Conservation (phyloP, 768 basidiomycete genomes). For the Favolaschia claudopus region DNA sequence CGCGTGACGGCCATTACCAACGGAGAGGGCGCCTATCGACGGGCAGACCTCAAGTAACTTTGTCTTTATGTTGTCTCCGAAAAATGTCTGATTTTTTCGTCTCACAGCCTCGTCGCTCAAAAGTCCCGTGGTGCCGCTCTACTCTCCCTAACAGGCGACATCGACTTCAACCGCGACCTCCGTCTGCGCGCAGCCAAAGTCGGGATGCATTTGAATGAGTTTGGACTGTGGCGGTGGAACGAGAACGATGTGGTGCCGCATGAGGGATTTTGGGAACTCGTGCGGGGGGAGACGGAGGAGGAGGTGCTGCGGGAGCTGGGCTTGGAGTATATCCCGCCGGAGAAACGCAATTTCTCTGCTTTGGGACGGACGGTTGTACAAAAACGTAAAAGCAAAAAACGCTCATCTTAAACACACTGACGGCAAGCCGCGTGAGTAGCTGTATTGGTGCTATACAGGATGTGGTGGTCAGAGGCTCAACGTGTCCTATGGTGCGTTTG, state of each 20-base stretch:
- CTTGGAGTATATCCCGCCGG: conserved; percentile 49
- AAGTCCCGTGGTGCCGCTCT: conserved; percentile 61
- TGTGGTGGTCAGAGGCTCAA: too few relatives aligned
- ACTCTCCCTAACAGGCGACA: conserved; percentile 64
- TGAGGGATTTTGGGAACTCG: conserved; percentile 53
- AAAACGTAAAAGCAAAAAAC: background rate
- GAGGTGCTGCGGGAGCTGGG: conserved; percentile 52
- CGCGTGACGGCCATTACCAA: conserved; percentile 36
- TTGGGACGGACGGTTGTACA: background rate
- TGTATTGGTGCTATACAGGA: too few relatives aligned
- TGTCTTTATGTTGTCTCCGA: conserved; percentile 20
- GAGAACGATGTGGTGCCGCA: conserved; percentile 11
- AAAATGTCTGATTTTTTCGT: conserved; percentile 12
- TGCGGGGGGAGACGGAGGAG: conserved; percentile 52
- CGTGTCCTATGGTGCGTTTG: too few relatives aligned
- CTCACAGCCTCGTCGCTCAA: conserved; percentile 50
- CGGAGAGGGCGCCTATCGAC: conserved; percentile 46
- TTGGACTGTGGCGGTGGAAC: conserved; percentile 71
- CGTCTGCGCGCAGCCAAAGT: conserved; percentile 49
- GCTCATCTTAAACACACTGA: background rate
- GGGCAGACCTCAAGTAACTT: conserved; percentile 47
- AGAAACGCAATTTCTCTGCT: conserved; percentile 45
- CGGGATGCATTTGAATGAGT: conserved; percentile 64
- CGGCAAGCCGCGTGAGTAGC: too few relatives aligned
- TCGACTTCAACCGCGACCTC: conserved; percentile 51